These are phyloP conservation scores for Barbatosphaeria neglecta DNA, from an alignment of 495 filamentous ascomycete species.

Conservation along the genomic window DNA sequence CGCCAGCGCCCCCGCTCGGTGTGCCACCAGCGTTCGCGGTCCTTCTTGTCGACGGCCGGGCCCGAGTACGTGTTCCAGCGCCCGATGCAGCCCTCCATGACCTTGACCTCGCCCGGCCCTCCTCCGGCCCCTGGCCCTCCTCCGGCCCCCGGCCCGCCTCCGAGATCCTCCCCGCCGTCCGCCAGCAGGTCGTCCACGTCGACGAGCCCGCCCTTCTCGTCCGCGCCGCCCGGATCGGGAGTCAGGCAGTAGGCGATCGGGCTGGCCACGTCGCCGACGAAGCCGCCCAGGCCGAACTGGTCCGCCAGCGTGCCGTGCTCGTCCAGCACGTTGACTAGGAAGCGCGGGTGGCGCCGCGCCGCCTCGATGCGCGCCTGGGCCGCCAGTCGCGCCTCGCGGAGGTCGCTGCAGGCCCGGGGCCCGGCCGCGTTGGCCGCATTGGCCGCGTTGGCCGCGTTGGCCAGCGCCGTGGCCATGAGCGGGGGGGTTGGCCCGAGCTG, in stretches of 20 bases:
- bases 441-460: too few relatives aligned
- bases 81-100: conserved; percentile 39
- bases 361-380: conserved; percentile 48
- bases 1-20: conserved; percentile 36
- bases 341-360: conserved; percentile 39
- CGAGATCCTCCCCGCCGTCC: conserved; percentile 29
- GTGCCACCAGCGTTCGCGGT: conserved; percentile 37
- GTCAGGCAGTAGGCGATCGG: conserved; percentile 45
- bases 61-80: conserved; percentile 39
- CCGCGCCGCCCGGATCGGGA: conserved; percentile 44
- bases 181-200: conserved; percentile 39
- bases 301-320: conserved; percentile 34
- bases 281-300: conserved; percentile 40
- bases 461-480: too few relatives aligned
- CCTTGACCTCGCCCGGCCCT: conserved; percentile 12
- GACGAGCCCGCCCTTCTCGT: conserved; percentile 42
- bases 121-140: conserved; percentile 9
- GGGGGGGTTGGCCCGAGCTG: too few relatives aligned
- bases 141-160: conserved; percentile 4
- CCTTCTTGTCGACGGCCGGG: conserved; percentile 30
- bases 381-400: conserved; percentile 38
- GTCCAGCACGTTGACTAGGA: conserved; percentile 39
- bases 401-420: conserved; percentile 29
- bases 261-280: conserved; percentile 45
- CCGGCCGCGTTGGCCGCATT: too few relatives aligned